Evolutionary conservation across 148 eudicot genomes (phyloP), one percentile per base, ranked within the genome.

Genomic region (Amaranthus hypochondriacus): DNA sequence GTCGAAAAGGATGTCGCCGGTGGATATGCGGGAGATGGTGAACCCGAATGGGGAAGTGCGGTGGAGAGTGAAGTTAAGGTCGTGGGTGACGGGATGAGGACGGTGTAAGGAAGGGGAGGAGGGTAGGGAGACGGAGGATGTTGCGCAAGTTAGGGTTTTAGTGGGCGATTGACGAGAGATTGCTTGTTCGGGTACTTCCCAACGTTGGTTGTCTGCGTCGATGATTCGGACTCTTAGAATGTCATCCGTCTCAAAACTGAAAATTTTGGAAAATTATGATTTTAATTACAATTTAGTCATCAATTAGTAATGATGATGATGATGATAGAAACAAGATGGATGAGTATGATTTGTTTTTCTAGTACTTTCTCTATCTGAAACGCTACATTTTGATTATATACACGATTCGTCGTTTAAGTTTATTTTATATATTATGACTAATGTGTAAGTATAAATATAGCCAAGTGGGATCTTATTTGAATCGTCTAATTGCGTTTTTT

Each of bases 51-150:
- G 92, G 63, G 85, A 84, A 77, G 92, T 86, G 78, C 63, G 57
- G 84, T 70, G 79, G 86, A 93, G 91, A 64, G 87, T 69, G 89
- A 93, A 91, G 4, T 71, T 69, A 28, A 93, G 87, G 87, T 87
- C 90, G 39, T 28, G 39, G 12, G 96, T 86, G 47, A 7, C 62
- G 39, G 87, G 84, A 83, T 62, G 50, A 70, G 88, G 48, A 7
- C 75, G 80, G 88, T 61, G n/a, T 88, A 88, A 63, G 61, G 79
- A 63, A 12, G 14, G n/a, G 42, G 69, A 48, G 7, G 62, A 52
- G 46, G 67, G 70, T 49, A 47, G 7, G 61, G 68, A 54, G 63
- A 28, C 60, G 11, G 83, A 7, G 75, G 81, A 63, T 86, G n/a
- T 68, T 3, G 54, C 48, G 4, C 57, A 18, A 44, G 68, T 54